Conservation (phyloP, 2,329 filamentous ascomycete species). For the Torrubiella hemipterigena region DNA sequence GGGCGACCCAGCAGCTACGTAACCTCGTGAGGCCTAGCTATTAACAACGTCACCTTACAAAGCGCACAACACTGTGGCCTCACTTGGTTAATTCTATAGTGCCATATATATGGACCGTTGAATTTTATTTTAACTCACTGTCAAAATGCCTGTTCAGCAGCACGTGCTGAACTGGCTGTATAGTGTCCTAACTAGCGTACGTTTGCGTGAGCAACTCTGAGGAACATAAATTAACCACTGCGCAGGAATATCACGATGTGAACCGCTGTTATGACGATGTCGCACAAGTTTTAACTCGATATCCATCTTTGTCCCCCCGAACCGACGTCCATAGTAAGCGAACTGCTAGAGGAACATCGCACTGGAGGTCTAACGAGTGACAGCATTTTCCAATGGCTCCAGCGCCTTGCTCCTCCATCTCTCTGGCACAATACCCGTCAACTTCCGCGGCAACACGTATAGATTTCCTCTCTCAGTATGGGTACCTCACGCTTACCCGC, state of each 20-base stretch:
- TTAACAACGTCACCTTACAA: too few relatives aligned
- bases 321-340: slow-evolving; percentile 88
- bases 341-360: slow-evolving; percentile 3
- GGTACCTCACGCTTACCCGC: slow-evolving; percentile 84
- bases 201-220: slow-evolving; percentile 10
- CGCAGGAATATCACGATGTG: slow-evolving; percentile 83
- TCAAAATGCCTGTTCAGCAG: slow-evolving; percentile 63
- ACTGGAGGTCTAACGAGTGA: slow-evolving; percentile 11
- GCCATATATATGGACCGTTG: too few relatives aligned
- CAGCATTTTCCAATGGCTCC: slow-evolving; percentile 79
- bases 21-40: too few relatives aligned
- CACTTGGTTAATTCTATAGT: too few relatives aligned
- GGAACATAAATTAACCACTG: not conserved
- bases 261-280: slow-evolving; percentile 89
- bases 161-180: slow-evolving; percentile 93
- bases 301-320: slow-evolving; percentile 67
- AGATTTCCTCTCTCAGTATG: slow-evolving; percentile 87
- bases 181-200: slow-evolving; percentile 70
- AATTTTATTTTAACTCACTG: too few relatives aligned
- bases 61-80: too few relatives aligned
- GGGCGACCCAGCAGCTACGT: too few relatives aligned
- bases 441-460: slow-evolving; percentile 80
- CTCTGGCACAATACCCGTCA: slow-evolving; percentile 78
- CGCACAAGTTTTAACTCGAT: slow-evolving; percentile 67
- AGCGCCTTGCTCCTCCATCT: slow-evolving; percentile 81